These are phyloP conservation scores for Symbiodinium natans DNA, from an alignment of 73 alveolate species.

Conservation along the genomic window DNA sequence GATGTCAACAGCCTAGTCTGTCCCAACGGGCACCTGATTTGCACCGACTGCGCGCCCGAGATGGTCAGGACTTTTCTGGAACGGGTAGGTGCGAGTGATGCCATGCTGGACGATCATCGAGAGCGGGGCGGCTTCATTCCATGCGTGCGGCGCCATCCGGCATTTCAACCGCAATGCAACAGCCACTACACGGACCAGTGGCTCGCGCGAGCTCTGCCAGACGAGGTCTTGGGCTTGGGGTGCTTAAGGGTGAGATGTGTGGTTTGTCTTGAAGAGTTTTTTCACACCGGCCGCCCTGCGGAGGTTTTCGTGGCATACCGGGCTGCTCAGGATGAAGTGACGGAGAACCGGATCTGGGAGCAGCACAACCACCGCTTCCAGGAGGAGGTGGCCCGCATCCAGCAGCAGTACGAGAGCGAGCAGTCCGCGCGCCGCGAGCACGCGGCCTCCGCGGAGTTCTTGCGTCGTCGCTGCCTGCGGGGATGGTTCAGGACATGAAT, in stretches of 20 bases:
- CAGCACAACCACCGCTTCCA: conserved; percentile 31
- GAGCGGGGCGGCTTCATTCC: background rate
- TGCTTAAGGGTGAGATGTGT: too few relatives aligned
- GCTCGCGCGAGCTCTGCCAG: conserved; percentile 40
- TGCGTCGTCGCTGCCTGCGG: background rate
- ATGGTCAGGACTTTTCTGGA: conserved; percentile 16
- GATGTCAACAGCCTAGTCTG: background rate
- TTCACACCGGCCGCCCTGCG: too few relatives aligned
- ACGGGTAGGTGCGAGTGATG: conserved; percentile 31
- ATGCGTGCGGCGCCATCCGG: conserved; percentile 7
- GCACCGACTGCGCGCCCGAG: background rate
- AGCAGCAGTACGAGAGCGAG: background rate
- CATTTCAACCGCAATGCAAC: background rate
- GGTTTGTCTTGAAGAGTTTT: too few relatives aligned
- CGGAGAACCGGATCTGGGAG: conserved; percentile 30
- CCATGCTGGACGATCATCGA: conserved; percentile 26
- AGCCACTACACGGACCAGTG: conserved; percentile 16
- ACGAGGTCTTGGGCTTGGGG: too few relatives aligned
- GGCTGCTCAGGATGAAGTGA: background rate
- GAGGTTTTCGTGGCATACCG: background rate
- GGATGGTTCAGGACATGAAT: too few relatives aligned
- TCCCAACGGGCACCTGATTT: conserved; percentile 9
- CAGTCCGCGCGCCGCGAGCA: background rate
- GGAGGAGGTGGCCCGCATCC: background rate
- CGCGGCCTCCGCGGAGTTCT: conserved; percentile 8